Percentiles rank a stretch among this genome's conserved stretches.
phyloP scores from a whole-genome alignment of 2,329 filamentous ascomycete species.

The Ascochyta viciae-villosae region DNA sequence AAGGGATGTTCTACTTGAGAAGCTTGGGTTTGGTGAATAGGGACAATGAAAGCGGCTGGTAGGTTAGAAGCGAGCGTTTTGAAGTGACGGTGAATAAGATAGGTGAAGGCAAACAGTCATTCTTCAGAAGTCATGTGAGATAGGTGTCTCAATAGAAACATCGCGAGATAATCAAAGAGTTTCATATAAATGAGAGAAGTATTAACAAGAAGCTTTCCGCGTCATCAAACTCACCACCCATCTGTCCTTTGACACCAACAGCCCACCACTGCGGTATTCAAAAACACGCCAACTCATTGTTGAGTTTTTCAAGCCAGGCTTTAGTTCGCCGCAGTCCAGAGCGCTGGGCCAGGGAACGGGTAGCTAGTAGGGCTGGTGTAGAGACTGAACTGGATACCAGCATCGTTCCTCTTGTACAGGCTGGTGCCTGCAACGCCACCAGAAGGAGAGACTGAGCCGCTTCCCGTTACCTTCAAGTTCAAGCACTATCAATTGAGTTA shows the following conservation, averaged over 20 bases:
- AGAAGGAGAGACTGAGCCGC: conserved; percentile 48
- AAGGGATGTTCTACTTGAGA: too few species aligned
- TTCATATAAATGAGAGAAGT: not conserved
- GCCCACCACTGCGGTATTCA: not conserved
- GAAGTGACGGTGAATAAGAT: too few species aligned
- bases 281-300: too few species aligned
- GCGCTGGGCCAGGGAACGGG: conserved; percentile 46
- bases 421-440: conserved; percentile 48
- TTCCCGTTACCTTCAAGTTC: conserved; percentile 57
- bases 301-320: not conserved
- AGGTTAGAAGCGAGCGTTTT: too few species aligned
- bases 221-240: not conserved
- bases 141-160: not conserved
- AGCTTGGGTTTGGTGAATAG: too few species aligned
- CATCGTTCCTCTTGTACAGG: conserved; percentile 53
- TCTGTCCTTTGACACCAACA: not conserved
- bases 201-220: not conserved
- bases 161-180: not conserved
- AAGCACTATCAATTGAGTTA: conserved; percentile 51
- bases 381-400: conserved; percentile 54
- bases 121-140: too few species aligned
- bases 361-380: conserved; percentile 45
- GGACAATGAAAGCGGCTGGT: too few species aligned
- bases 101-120: too few species aligned
- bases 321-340: conserved; percentile 46